phyloP scores from a whole-genome alignment of 176 grass and related monocot genomes.

The Olyra latifolia region DNA sequence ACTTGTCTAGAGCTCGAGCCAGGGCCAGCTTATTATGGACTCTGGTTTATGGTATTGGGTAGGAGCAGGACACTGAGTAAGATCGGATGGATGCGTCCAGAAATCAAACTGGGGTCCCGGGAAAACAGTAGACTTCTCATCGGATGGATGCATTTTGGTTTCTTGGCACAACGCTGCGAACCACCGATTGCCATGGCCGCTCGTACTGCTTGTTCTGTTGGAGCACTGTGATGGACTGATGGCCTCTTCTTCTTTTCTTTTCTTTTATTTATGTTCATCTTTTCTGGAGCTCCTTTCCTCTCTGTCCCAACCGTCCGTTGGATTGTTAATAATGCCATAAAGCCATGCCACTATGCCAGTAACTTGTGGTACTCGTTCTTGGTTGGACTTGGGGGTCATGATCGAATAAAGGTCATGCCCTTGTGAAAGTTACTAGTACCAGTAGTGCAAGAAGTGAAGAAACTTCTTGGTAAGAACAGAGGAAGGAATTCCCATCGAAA shows the following conservation, averaged over 20 bases:
- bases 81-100: background rate
- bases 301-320: constrained; percentile 29
- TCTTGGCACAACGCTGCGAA: background rate
- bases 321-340: constrained; percentile 4
- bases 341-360: background rate
- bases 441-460: constrained; percentile 1
- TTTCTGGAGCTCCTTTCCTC: constrained; percentile 23
- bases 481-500: background rate
- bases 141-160: background rate
- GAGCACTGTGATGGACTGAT: background rate
- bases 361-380: constrained; percentile 15
- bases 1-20: constrained; percentile 14
- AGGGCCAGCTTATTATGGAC: background rate
- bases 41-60: background rate
- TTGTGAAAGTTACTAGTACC: background rate
- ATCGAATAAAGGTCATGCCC: constrained; percentile 27
- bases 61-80: background rate
- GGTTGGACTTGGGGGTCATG: background rate
- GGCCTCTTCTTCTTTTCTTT: background rate
- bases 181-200: constrained; percentile 1
- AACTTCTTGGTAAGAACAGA: background rate
- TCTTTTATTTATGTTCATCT: background rate
- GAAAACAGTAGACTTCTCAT: background rate
- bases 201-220: background rate
- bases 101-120: background rate